Base-by-base conservation (phyloP, 2,329 filamentous ascomycete species). In the Claviceps maximensis region DNA sequence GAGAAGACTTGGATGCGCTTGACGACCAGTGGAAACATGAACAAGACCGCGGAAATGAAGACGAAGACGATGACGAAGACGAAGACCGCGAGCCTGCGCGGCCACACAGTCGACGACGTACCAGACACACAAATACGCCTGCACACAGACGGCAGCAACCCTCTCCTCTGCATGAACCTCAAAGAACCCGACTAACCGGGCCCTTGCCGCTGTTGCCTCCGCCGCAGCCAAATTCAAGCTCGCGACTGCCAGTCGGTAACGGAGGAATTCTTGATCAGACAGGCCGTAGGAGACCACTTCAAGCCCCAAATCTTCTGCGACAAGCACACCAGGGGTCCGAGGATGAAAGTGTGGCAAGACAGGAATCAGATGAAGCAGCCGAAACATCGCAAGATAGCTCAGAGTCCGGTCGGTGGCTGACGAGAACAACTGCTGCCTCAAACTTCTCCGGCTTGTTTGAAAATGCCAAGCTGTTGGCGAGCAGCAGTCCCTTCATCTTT, bases 41-140 rank as follows among this genome's bases (percentile, higher is more conserved):
- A 23, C 41, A 53, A 21, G 49, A 45, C 17, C 29, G 54, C 23
- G 45, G 57, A 8, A 54, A 57, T 17, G 19, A 49, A 21, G 53
- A 56, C 21, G 53, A 53, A 47, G 55, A 57, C 15, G 25, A 49
- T n/a, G 53, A 55, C 21, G 51, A 53, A 47, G 53, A 41, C 17
- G 52, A 52, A 5, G 46, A 47, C 17, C 52, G 41, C 2, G 49
- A 51, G 48, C 25, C 31, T 12, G 46, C 46, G n/a, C 25, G 49
- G 40, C 53, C 47, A 19, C 51, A 42, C 15, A 10, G 15, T 36
- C 25, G 27, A 31, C 47, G 33, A 17, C 42, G 42, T 25, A 2
- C 29, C 12, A 52, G 36, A 21, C 42, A 51, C n/a, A 54, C 48
- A 12, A 63, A 64, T 15, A 63, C 62, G 4, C 59, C 60, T n/a